Evolutionary conservation across 225 moss, liverwort and hornwort species (phyloP).

Genomic region (Takakia lepidozioides): DNA sequence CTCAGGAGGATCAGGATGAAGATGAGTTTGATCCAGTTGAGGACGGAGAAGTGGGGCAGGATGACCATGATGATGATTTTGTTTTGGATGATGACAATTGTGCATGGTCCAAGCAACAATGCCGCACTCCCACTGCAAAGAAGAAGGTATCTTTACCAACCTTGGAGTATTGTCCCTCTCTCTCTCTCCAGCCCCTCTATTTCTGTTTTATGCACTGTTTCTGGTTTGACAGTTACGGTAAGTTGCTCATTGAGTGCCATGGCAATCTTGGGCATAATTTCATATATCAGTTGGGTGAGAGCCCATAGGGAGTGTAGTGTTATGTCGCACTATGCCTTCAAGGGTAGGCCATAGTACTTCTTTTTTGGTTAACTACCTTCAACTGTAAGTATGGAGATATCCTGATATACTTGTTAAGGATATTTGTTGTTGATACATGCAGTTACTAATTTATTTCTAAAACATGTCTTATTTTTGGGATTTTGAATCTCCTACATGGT

Average conservation of each 20-base stretch:
- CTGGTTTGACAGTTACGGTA: background rate
- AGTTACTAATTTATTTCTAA: no score
- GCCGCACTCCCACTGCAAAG: conserved; percentile 18
- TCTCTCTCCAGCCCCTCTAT: background rate
- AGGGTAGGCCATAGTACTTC: no score
- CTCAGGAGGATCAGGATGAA: conserved; percentile 33
- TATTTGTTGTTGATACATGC: no score
- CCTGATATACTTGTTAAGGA: no score
- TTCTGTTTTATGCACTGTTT: no score
- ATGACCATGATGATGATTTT: conserved; percentile 41
- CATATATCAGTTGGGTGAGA: no score
- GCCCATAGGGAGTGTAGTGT: no score
- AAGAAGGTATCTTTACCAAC: conserved; percentile 11
- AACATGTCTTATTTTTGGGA: no score
- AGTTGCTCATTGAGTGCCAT: background rate
- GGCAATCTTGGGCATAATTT: no score
- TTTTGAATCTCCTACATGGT: conserved; percentile 2
- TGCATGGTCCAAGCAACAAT: conserved; percentile 31
- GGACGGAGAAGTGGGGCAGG: conserved; percentile 15
- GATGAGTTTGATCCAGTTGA: conserved; percentile 32
- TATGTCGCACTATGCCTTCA: no score
- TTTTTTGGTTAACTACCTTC: no score
- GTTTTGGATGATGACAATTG: conserved; percentile 13
- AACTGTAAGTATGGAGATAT: no score
- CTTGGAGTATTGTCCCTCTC: background rate